Evolutionary conservation across 768 basidiomycete genomes (phyloP), one percentile per base, ranked within the genome.

Genomic region (Chlorophyllum brunneum): DNA sequence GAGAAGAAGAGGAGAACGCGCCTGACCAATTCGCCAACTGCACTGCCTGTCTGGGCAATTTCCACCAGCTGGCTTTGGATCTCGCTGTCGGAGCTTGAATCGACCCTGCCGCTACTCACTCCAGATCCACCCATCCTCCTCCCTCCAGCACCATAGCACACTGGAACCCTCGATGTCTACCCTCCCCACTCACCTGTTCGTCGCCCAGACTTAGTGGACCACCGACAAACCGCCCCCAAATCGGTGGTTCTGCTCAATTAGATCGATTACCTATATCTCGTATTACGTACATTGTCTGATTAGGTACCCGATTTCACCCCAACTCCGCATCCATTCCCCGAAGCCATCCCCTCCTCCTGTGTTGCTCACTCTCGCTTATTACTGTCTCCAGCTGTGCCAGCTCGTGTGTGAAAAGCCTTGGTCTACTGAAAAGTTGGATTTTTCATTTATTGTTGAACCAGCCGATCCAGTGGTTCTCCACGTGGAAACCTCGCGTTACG

Each of bases 11-110:
- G 51, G 51, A 38, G 36, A 53, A 53, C 37, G 43, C 44, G 43
- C 42, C 42, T 52, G 51, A 52, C 51, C 41, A 52, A 53, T 45
- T 45, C 43, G 37, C 51, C 51, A 53, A 53, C 43, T 39, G 43
- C 44, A 46, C 51, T 53, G 51, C 51, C 51, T 39, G 51, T 53
- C 51, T 46, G 42, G 51, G 51, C 27, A 53, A 46, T 38, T 34
- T 47, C 26, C 49, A 51, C 51, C 43, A 46, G 51, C 51, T 53
- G 51, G 51, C 51, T 53, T 53, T 53, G 44, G 51, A 53, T 53
- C 51, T 53, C 51, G 18, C 49, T 46, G 51, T 53, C 51, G 51
- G 51, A 53, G 51, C 44, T 53, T 53, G 51, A 53, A 53, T 45
- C 27, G 29, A 9, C 37, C 36, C 34, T 52, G 51, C 26, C 51